Evolutionary conservation across 2,329 filamentous ascomycete species (phyloP), one percentile per base, ranked within the genome.

Genomic region (Diplodia corticola): DNA sequence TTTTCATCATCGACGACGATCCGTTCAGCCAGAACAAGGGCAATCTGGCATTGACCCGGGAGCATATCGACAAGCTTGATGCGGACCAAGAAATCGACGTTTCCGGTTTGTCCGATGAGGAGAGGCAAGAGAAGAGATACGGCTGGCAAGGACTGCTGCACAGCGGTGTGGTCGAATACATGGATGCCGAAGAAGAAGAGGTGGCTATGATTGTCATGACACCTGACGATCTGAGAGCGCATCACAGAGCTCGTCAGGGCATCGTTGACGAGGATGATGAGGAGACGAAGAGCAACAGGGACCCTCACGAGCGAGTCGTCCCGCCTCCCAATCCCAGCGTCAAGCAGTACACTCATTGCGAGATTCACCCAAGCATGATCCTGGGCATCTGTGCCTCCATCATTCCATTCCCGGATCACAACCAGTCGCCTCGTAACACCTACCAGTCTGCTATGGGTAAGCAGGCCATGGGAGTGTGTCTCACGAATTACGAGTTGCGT

Each of bases 361-460:
- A 99, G 81, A 98, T 99, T 77, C 96, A 99, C 74, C 96, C 95
- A 22, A 97, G 93, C 80, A 99, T 99, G 95, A 95, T 99, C 78
- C 82, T 99, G 65, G 95, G 95, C 76, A 96, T 99, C 70, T 99
- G 96, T 76, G 95, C 95, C 73, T 97, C 93, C 81, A 99, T 99
- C 79, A 99, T 99, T 83, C 95, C 95, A 0, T 99, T 99, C 88
- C 95, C 96, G 1, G 95, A 99, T 81, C 95, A 99, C 83, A 99
- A 99, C 78, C 92, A 92, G 86, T 98, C 94, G 69, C 95, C 95
- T 71, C 91, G 95, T 90, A 99, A 99, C 77, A 98, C 94, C 4
- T 99, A 97, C 79, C 94, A 98, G 81, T 97, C 94, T 73, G 95
- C 95, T 76, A 99, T 99, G 95, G 95, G 96, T 83, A 99, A 99